Base-by-base conservation (phyloP, 345 rosid genomes). In the Stellera chamaejasme region DNA sequence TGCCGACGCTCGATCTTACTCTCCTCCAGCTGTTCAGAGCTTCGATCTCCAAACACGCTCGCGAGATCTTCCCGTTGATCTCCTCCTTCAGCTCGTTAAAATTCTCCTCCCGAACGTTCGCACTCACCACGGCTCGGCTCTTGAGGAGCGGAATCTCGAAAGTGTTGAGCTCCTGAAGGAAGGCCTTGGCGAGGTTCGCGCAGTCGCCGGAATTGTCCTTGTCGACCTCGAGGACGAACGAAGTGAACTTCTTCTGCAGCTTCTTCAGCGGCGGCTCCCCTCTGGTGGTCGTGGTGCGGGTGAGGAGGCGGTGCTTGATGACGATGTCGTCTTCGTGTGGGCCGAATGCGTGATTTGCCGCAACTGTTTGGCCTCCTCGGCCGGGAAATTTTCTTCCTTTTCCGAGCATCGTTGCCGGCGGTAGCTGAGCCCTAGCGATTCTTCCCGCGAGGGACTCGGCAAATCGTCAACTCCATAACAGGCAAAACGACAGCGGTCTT, bases 201-300 rank as follows among this genome's bases (percentile, higher is more conserved):
- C 94, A 86, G 3, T 86, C 97, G 44, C 62, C 75, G 43, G 66
- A 70, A 56, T 86, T 89, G 23, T 78, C 84, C 69, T 92, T 88
- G 61, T 86, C 94, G 2, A 78, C 69, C 68, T 88, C 97, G 10
- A 84, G 59, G n/a, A 81, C 77, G 14, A 88, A 82, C 13, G 97
- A 73, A 28, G 95, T 84, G 72, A 88, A 92, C 81, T 92, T 92
- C 82, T 85, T 88, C 72, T 92, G 97, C 52, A 92, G 98, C 59
- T 85, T 92, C 74, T 92, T 88, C 68, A 92, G 66, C 3, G 97
- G 97, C 8, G 98, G 98, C 54, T 92, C 97, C 5, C 98, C 98
- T 59, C 97, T 75, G 16, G 98, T 92, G 27, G 98, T 92, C 2
- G 98, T 92, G 27, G 98, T 92, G 50, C 98, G 90, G 13, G 98